A percentile compares a stretch with the other conserved stretches of the same genome.
These are phyloP conservation scores for Clonostachys rosea DNA, from an alignment of 2,329 filamentous ascomycete genomes.

Conservation along the genomic window DNA sequence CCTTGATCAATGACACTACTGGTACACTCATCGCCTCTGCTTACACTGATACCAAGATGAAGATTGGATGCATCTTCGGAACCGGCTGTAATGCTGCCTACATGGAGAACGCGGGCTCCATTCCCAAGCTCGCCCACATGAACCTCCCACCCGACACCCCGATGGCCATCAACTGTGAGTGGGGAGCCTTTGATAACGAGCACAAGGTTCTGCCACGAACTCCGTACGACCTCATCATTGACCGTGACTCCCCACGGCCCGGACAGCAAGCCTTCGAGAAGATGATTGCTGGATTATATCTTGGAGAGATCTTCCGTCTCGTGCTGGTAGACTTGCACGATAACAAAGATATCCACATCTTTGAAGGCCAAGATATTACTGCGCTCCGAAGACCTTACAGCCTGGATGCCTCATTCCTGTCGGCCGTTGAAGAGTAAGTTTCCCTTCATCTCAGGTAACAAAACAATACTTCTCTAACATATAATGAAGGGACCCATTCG, in stretches of 20 bases:
- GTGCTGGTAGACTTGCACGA: constrained; percentile 83
- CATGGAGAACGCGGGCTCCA: constrained; percentile 87
- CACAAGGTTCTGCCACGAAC: constrained; percentile 82
- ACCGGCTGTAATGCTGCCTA: constrained; percentile 98
- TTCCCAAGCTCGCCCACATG: constrained; percentile 90
- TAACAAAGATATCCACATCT: constrained; percentile 69
- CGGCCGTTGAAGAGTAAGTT: constrained; percentile 79
- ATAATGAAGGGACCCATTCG: constrained; percentile 71
- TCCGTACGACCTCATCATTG: constrained; percentile 80
- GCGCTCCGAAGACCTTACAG: constrained; percentile 82
- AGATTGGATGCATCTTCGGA: constrained; percentile 96
- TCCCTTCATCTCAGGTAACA: not conserved
- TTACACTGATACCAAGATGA: constrained; percentile 92
- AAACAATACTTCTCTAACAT: no score
- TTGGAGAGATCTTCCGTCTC: constrained; percentile 91
- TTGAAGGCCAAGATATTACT: constrained; percentile 76
- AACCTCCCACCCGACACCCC: constrained; percentile 79
- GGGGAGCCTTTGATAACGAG: constrained; percentile 95
- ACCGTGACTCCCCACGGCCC: constrained; percentile 86
- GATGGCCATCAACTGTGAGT: constrained; percentile 97
- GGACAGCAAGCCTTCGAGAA: constrained; percentile 97
- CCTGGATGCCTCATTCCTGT: constrained; percentile 89
- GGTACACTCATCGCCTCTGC: constrained; percentile 94
- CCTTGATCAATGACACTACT: constrained; percentile 96
- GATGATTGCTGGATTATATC: constrained; percentile 93